Evolutionary conservation across 2,329 filamentous ascomycete species (phyloP).

Genomic region (Leptosphaerulina australis): DNA sequence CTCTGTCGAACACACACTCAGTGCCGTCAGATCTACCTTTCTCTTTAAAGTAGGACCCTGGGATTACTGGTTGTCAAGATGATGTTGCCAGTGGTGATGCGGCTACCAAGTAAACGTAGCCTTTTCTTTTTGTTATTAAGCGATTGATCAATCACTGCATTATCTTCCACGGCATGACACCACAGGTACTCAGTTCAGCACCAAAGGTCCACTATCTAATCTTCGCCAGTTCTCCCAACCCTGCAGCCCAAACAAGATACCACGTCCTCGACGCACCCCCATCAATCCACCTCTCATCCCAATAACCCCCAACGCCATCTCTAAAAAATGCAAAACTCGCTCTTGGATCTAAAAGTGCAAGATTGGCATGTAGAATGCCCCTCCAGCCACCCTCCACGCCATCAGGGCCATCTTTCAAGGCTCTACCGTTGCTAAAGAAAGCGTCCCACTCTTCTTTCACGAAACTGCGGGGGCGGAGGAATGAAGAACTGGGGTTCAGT

Average conservation of each 20-base stretch:
- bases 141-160: no score
- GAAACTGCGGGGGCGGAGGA: conserved; percentile 71
- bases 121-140: no score
- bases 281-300: conserved; percentile 71
- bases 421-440: conserved; percentile 73
- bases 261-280: conserved; percentile 66
- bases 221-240: conserved; percentile 29
- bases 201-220: background rate
- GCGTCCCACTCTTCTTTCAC: conserved; percentile 70
- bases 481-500: conserved; percentile 69
- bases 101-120: no score
- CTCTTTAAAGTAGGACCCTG: no score
- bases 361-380: conserved; percentile 81
- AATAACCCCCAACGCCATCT: conserved; percentile 61
- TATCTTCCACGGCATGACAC: no score
- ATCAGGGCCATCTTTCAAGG: conserved; percentile 38
- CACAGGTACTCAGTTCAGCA: no score
- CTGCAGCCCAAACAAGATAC: conserved; percentile 44
- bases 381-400: conserved; percentile 72
- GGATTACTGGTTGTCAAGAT: no score
- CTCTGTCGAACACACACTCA: no score
- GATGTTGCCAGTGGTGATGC: no score
- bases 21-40: no score
- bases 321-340: conserved; percentile 78
- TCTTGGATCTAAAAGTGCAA: conserved; percentile 75